phyloP scores from a whole-genome alignment of 768 basidiomycete species.

The Tulasnella sp. region DNA sequence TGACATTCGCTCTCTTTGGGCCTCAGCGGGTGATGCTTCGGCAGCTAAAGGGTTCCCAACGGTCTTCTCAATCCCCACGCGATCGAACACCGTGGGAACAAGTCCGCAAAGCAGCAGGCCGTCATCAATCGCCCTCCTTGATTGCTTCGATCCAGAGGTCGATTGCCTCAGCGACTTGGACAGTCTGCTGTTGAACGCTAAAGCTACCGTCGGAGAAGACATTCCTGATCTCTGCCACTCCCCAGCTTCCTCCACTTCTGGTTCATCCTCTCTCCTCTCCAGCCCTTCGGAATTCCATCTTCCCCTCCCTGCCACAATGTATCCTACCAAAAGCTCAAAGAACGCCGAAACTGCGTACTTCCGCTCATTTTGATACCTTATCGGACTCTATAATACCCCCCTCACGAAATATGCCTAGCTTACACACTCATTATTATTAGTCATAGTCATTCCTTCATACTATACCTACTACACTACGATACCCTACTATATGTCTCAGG shows the following conservation, averaged over 20 bases:
- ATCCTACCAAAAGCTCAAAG: neutral
- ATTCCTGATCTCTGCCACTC: neutral
- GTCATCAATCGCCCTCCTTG: neutral
- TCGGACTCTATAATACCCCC: neutral
- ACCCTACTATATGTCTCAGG: neutral
- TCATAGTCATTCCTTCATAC: neutral
- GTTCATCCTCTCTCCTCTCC: neutral
- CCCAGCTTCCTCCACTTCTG: neutral
- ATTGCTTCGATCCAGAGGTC: conserved; percentile 7
- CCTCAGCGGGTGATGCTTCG: neutral
- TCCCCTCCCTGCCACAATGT: neutral
- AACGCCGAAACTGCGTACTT: conserved; percentile 4
- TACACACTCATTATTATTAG: neutral
- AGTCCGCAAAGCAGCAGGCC: neutral
- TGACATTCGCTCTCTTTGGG: neutral
- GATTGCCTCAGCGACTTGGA: neutral
- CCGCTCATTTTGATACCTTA: neutral
- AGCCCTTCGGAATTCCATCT: neutral
- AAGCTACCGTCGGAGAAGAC: neutral
- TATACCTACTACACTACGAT: neutral
- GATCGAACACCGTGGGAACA: neutral
- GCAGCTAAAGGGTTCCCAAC: neutral
- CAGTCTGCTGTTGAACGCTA: neutral
- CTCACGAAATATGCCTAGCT: neutral
- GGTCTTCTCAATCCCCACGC: neutral